A percentile compares a stretch with the other conserved stretches of the same genome.
phyloP scores from a whole-genome alignment of 306 rosid genomes.

The Argentina anserina region DNA sequence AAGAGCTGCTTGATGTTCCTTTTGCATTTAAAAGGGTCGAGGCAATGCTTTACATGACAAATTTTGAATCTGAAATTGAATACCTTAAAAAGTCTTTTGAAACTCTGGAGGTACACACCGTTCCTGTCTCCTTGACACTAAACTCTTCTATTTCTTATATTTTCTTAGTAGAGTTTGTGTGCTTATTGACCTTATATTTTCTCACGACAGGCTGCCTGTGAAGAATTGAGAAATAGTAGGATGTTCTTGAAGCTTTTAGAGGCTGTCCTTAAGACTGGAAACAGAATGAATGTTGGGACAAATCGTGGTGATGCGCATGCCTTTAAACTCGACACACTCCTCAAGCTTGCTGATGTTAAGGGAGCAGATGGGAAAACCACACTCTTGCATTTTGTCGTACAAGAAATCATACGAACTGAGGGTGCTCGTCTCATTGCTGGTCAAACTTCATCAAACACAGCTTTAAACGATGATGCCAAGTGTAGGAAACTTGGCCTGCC shows the following conservation, averaged over 20 bases:
- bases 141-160: not conserved
- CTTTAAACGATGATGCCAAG: conserved; percentile 59
- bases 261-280: conserved; percentile 94
- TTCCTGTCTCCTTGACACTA: not conserved
- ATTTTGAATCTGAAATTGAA: conserved; percentile 85
- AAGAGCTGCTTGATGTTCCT: conserved; percentile 91
- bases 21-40: conserved; percentile 87
- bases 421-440: conserved; percentile 60
- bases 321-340: conserved; percentile 98
- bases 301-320: conserved; percentile 97
- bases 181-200: not conserved
- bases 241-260: conserved; percentile 95
- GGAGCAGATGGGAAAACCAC: conserved; percentile 96
- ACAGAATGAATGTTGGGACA: conserved; percentile 97
- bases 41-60: conserved; percentile 87
- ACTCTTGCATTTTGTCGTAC: conserved; percentile 86
- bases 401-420: conserved; percentile 87
- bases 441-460: conserved; percentile 38
- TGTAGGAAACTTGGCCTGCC: conserved; percentile 79
- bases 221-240: conserved; percentile 82
- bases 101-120: conserved; percentile 63
- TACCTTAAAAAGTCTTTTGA: conserved; percentile 77
- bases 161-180: not conserved
- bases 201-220: conserved; percentile 65
- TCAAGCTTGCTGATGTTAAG: conserved; percentile 83